These are phyloP conservation scores for Leishmania braziliensis DNA, from an alignment of 208 protist genomes.

Conservation along the genomic window DNA sequence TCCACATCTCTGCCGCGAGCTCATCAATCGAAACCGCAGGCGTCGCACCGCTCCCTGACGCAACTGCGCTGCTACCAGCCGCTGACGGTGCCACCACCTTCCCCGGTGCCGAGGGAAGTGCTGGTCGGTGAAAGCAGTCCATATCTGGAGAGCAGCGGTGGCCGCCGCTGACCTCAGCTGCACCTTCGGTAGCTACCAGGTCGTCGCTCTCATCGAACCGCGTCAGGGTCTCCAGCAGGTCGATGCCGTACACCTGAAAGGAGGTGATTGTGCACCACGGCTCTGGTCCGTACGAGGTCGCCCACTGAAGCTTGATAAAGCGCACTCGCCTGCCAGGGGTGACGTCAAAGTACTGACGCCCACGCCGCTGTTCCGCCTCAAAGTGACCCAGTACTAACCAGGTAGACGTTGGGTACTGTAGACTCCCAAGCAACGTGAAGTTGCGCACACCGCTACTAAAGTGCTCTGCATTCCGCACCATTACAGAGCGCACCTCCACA, in stretches of 20 bases:
- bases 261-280: slow-evolving; percentile 23
- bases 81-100: not conserved
- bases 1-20: not conserved
- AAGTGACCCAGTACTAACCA: slow-evolving; percentile 16
- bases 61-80: not conserved
- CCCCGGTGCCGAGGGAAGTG: not conserved
- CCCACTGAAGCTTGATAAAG: slow-evolving; percentile 16
- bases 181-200: not conserved
- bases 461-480: slow-evolving; percentile 21
- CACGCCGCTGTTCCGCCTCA: slow-evolving; percentile 13
- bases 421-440: slow-evolving; percentile 20
- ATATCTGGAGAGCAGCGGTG: not conserved
- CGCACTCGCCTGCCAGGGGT: slow-evolving; percentile 3
- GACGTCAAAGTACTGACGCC: slow-evolving; percentile 17
- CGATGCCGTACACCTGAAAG: slow-evolving; percentile 18
- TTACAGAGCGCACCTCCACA: slow-evolving; percentile 19
- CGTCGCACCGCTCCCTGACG: not conserved
- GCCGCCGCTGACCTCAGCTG: not conserved
- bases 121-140: not conserved
- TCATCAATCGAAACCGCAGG: not conserved
- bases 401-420: slow-evolving; percentile 14
- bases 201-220: slow-evolving; percentile 10
- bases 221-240: slow-evolving; percentile 14
- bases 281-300: slow-evolving; percentile 16
- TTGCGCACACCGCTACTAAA: slow-evolving; percentile 24